These are phyloP conservation scores for Teunomyces barrocoloradensis DNA, from an alignment of 805 yeast genomes.

Conservation along the genomic window DNA sequence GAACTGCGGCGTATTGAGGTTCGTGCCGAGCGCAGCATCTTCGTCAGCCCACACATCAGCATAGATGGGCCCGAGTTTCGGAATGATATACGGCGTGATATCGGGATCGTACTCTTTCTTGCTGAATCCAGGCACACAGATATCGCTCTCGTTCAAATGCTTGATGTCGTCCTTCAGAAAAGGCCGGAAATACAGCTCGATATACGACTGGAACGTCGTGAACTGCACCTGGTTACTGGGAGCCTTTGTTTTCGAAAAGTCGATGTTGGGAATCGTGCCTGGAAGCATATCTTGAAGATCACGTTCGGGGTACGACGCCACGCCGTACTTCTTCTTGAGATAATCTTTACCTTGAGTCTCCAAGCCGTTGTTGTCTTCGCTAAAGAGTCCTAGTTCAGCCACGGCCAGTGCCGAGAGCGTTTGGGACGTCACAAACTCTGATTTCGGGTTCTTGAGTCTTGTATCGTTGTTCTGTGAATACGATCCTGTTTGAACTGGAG, in stretches of 20 bases:
- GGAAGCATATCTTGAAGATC: slow-evolving; percentile 78
- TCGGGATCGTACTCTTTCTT: slow-evolving; percentile 58
- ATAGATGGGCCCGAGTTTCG: slow-evolving; percentile 81
- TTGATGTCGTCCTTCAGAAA: slow-evolving; percentile 79
- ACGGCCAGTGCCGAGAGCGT: slow-evolving; percentile 63
- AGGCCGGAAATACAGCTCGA: slow-evolving; percentile 80
- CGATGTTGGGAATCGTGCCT: slow-evolving; percentile 83
- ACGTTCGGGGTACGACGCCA: slow-evolving; percentile 80
- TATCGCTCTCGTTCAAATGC: slow-evolving; percentile 60
- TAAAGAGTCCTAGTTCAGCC: slow-evolving; percentile 60
- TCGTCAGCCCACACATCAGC: slow-evolving; percentile 85
- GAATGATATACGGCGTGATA: slow-evolving; percentile 71
- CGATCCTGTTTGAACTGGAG: slow-evolving; percentile 46
- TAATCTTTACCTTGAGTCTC: slow-evolving; percentile 73
- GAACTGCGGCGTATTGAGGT: slow-evolving; percentile 47
- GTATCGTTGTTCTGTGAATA: slow-evolving; percentile 56
- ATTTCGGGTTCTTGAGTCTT: slow-evolving; percentile 63
- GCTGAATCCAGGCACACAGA: slow-evolving; percentile 51
- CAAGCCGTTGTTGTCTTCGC: slow-evolving; percentile 56
- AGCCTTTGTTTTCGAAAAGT: slow-evolving; percentile 73
- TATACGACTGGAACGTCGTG: slow-evolving; percentile 77
- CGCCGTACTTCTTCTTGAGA: slow-evolving; percentile 75
- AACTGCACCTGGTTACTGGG: slow-evolving; percentile 86
- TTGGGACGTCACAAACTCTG: slow-evolving; percentile 72
- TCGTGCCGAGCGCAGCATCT: slow-evolving; percentile 49